phyloP scores from a whole-genome alignment of 2,329 filamentous ascomycete genomes.

The Fusarium chuoi region DNA sequence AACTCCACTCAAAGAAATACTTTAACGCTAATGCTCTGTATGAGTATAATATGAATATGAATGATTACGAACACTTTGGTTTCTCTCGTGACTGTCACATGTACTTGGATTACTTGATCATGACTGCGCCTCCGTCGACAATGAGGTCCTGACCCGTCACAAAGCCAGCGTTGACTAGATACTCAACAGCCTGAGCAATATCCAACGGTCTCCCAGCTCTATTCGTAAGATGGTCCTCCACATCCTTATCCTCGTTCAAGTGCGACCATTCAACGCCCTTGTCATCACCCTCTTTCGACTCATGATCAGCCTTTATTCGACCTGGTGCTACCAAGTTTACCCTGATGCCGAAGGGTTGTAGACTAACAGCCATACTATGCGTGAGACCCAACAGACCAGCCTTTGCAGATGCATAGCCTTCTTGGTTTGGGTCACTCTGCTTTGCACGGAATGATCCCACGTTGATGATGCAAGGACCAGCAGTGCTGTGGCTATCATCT shows the following conservation, averaged over 20 bases:
- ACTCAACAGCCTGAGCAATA: constrained; percentile 14
- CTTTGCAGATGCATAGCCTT: constrained; percentile 9
- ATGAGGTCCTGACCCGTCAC: constrained; percentile 12
- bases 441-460: constrained; percentile 8
- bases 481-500: constrained; percentile 5
- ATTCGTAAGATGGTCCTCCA: constrained; percentile 12
- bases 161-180: constrained; percentile 16
- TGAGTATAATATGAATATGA: constrained; percentile 25
- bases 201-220: constrained; percentile 13
- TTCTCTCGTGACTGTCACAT: not conserved
- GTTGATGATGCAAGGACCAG: constrained; percentile 17
- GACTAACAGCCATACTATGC: constrained; percentile 14
- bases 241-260: constrained; percentile 11
- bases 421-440: constrained; percentile 19
- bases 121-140: constrained; percentile 11
- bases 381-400: constrained; percentile 7
- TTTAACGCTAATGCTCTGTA: constrained; percentile 16
- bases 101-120: constrained; percentile 1
- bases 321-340: constrained; percentile 13
- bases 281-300: constrained; percentile 8
- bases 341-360: not conserved
- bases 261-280: constrained; percentile 1
- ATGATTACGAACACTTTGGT: not conserved
- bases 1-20: constrained; percentile 19
- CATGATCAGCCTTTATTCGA: constrained; percentile 6